These are phyloP conservation scores for Vaccinium darrowii DNA, from an alignment of 148 eudicot species.

Conservation along the genomic window DNA sequence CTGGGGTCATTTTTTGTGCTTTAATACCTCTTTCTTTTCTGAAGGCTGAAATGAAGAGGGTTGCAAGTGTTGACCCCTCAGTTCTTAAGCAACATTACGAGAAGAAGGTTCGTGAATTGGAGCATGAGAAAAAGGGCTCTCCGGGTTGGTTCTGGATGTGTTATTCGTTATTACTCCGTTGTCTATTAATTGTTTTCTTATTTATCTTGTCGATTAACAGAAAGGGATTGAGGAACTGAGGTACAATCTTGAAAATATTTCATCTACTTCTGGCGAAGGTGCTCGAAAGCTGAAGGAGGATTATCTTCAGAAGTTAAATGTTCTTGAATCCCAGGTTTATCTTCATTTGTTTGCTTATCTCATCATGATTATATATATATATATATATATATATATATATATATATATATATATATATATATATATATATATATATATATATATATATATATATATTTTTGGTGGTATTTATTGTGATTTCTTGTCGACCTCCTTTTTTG, in stretches of 20 bases:
- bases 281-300: constrained; percentile 88
- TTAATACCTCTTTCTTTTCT: background rate
- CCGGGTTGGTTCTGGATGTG: constrained; percentile 47
- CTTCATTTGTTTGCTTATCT: constrained; percentile 10
- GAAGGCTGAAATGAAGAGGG: constrained; percentile 96
- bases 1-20: background rate
- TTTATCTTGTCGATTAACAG: constrained; percentile 38
- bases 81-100: constrained; percentile 87
- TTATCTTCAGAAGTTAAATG: constrained; percentile 88
- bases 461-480: background rate
- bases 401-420: too few species aligned
- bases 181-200: constrained; percentile 4
- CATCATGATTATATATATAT: background rate
- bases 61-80: constrained; percentile 59
- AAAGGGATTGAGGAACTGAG: constrained; percentile 86
- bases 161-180: background rate
- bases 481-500: background rate
- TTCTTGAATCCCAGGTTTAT: constrained; percentile 78
- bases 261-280: constrained; percentile 68
- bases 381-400: too few species aligned
- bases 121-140: constrained; percentile 74
- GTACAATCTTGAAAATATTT: constrained; percentile 66
- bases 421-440: too few species aligned
- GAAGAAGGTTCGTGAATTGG: constrained; percentile 86
- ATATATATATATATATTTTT: too few species aligned